phyloP scores from a whole-genome alignment of 2,329 filamentous ascomycete species.

The Myriosclerotinia curreyana region DNA sequence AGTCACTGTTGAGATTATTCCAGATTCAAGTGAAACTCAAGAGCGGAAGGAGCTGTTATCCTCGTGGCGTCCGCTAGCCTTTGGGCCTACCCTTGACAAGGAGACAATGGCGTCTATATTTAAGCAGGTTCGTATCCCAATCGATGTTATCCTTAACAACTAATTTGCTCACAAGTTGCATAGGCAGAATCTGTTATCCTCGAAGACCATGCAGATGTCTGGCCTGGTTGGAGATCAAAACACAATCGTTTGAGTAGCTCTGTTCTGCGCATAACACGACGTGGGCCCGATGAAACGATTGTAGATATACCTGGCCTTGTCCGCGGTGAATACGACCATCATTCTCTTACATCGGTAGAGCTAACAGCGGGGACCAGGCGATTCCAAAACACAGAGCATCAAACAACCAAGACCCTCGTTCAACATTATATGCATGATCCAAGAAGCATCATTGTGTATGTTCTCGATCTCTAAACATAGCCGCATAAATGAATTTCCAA shows the following conservation, averaged over 20 bases:
- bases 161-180: neutral
- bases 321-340: conserved; percentile 21
- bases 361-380: neutral
- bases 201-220: neutral
- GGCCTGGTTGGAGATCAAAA: neutral
- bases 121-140: neutral
- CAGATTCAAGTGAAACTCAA: conserved; percentile 14
- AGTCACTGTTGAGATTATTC: conserved; percentile 18
- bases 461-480: neutral
- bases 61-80: conserved; percentile 2
- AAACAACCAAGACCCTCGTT: conserved; percentile 29
- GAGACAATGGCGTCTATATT: conserved; percentile 8
- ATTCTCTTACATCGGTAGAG: neutral
- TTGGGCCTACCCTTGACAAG: conserved; percentile 5
- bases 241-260: conserved; percentile 25
- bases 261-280: conserved; percentile 25
- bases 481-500: too few species aligned
- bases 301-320: conserved; percentile 37
- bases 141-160: too few species aligned
- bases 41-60: conserved; percentile 15
- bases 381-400: conserved; percentile 20
- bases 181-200: neutral
- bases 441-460: conserved; percentile 43
- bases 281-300: conserved; percentile 29
- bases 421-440: conserved; percentile 42